phyloP scores from a whole-genome alignment of 2,329 filamentous ascomycete species.

The Coniella lustricola region DNA sequence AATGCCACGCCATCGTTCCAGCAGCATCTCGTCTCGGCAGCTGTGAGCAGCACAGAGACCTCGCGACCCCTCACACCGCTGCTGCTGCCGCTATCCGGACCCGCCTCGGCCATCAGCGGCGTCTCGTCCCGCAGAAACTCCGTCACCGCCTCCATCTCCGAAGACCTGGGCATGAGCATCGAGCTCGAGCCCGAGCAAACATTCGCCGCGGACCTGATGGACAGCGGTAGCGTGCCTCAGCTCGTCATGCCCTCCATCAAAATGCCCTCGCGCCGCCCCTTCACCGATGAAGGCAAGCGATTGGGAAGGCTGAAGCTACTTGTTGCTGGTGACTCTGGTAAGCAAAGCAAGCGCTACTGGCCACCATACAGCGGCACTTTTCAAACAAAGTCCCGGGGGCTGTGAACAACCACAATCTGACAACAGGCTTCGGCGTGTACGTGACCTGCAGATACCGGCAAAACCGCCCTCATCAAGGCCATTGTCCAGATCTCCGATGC shows the following conservation, averaged over 20 bases:
- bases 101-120: conserved; percentile 38
- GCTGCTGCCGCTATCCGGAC: conserved; percentile 33
- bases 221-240: conserved; percentile 58
- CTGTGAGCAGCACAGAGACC: conserved; percentile 9
- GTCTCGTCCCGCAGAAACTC: conserved; percentile 47
- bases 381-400: no score
- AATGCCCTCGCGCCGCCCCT: conserved; percentile 82
- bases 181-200: conserved; percentile 35
- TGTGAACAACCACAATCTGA: no score
- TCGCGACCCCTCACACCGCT: conserved; percentile 41
- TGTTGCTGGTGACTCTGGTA: conserved; percentile 72
- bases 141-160: conserved; percentile 40
- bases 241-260: conserved; percentile 96
- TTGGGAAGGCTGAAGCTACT: conserved; percentile 87
- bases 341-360: conserved; percentile 2
- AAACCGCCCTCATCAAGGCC: conserved; percentile 81
- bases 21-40: conserved; percentile 14
- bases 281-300: conserved; percentile 77
- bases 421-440: conserved; percentile 1
- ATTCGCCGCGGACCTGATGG: conserved; percentile 29
- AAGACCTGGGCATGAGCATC: conserved; percentile 34
- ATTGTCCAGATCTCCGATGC: conserved; percentile 83
- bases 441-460: conserved; percentile 60
- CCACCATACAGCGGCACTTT: neutral
- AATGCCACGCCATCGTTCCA: conserved; percentile 1